Evolutionary conservation across 768 basidiomycete species (phyloP), one percentile per base, ranked within the genome.

Genomic region (Termitomyces sp.): DNA sequence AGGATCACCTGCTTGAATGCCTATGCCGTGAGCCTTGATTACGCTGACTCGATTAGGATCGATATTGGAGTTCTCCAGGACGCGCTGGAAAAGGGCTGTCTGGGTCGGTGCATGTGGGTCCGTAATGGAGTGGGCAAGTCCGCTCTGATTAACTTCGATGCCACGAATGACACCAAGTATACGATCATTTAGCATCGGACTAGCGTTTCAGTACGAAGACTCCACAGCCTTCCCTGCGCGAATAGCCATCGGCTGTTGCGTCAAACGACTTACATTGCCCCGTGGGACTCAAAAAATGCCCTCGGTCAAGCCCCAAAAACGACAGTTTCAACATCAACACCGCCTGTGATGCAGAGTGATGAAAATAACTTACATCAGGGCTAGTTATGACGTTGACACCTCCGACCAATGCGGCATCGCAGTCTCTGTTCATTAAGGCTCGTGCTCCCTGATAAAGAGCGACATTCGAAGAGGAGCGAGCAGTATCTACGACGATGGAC

Each of bases 1-100:
- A 1, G 81, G 78, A 67, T 90, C 88, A 9, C 88, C 89, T 1
- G 83, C 84, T 63, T 85, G 84, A 0, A 88, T 84, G 0, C 83
- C 90, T 1, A 88, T 86, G 1, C 87, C 88, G 66, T 91, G 89
- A 3, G 87, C 86, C 65, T 92, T 89, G 22, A 87, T 76, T 24
- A 88, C 79, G 59, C 78, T 82, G 53, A 92, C 71, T 3, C 79
- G 73, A 37, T 62, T 63, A 0, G 83, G 70, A 41, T 71, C 67
- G 12, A 87, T 64, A 4, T 76, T 75, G 18, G 84, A 71, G 42
- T 69, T 71, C 14, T 70, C 63, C 16, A 88, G 67, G 22, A 87
- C 68, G 3, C 69, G 74, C 39, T 66, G 65, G 60, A 89, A 79
- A n/a, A 92, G 79, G 13, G 67, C 62, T 6, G 74, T 70, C 62